These are phyloP conservation scores for Silene latifolia DNA, from an alignment of 148 eudicot species.

Conservation along the genomic window DNA sequence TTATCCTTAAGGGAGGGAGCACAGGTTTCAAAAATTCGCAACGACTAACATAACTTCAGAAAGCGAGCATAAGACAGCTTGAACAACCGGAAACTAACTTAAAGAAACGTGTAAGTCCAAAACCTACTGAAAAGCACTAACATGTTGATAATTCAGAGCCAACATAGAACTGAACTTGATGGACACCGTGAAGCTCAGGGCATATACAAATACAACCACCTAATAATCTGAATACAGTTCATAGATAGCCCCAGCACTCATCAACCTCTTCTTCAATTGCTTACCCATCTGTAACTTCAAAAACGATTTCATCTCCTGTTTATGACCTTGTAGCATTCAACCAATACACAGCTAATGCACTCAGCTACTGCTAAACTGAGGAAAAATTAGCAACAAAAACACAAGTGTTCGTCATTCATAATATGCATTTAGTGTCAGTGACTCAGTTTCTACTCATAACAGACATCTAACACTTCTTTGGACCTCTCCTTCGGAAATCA, in stretches of 20 bases:
- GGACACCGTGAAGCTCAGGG: background rate
- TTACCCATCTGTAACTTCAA: background rate
- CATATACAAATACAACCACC: background rate
- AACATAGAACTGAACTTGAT: background rate
- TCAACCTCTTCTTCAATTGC: background rate
- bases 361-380: background rate
- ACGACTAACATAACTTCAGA: background rate
- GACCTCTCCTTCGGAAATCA: background rate
- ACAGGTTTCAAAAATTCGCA: background rate
- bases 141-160: background rate
- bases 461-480: no score
- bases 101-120: background rate
- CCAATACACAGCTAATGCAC: background rate
- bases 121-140: background rate
- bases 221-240: background rate
- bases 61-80: background rate
- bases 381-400: background rate
- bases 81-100: background rate
- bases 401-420: background rate
- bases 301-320: background rate
- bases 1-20: background rate
- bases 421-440: background rate
- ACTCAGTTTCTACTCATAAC: background rate
- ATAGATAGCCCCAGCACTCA: background rate
- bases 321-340: background rate